Conservation (phyloP, 345 rosid genomes). For the Eucalyptus globulus region DNA sequence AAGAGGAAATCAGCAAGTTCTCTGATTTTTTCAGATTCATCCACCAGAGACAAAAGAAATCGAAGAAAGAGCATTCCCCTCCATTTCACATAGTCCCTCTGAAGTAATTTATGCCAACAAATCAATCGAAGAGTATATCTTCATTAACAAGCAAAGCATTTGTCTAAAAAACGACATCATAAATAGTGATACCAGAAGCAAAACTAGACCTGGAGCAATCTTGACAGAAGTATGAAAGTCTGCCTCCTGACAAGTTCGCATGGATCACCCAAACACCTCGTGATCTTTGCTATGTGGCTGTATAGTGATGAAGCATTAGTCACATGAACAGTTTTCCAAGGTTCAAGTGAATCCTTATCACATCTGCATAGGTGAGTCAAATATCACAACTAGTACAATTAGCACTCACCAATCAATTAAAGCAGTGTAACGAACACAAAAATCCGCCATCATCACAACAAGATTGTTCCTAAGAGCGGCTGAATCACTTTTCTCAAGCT, state of each 20-base stretch:
- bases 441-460: too few species aligned
- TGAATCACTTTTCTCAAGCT: too few species aligned
- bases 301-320: background rate
- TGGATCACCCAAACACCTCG: conserved; percentile 73
- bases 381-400: too few species aligned
- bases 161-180: background rate
- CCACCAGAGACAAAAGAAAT: conserved; percentile 80
- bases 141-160: background rate
- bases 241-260: conserved; percentile 92
- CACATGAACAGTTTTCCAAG: too few species aligned
- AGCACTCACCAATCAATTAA: too few species aligned
- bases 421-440: too few species aligned
- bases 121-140: background rate
- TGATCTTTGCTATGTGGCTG: conserved; percentile 72
- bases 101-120: background rate
- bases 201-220: conserved; percentile 69
- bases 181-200: background rate
- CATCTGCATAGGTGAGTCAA: too few species aligned
- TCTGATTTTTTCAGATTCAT: conserved; percentile 85
- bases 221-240: conserved; percentile 81
- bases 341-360: too few species aligned
- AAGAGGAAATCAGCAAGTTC: conserved; percentile 83
- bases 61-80: conserved; percentile 84
- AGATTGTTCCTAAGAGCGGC: too few species aligned
- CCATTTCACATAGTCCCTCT: conserved; percentile 99